phyloP scores from a whole-genome alignment of 1,284 basidiomycete genomes.

The Heimioporus retisporus region DNA sequence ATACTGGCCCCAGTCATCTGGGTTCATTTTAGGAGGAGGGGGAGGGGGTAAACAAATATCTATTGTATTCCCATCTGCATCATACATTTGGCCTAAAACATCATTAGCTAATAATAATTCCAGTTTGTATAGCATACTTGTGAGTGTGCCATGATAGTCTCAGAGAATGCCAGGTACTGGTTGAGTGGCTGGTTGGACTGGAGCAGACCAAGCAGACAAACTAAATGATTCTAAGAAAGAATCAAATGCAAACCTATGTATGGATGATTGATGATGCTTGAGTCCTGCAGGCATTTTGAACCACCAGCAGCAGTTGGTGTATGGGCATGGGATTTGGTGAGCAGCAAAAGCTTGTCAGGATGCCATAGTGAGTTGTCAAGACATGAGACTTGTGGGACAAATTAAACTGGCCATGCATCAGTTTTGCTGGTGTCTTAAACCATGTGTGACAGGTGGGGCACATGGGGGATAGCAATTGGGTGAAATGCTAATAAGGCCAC shows the following conservation, averaged over 20 bases:
- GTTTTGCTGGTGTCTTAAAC: no score
- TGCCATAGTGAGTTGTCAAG: background rate
- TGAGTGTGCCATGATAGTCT: constrained; percentile 8
- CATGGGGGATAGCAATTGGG: background rate
- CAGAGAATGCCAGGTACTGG: background rate
- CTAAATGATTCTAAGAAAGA: background rate
- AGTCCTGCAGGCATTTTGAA: constrained; percentile 4
- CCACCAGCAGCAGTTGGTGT: background rate
- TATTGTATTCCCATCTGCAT: background rate
- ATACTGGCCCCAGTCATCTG: background rate
- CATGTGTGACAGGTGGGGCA: no score
- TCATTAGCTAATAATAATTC: background rate
- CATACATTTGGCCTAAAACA: background rate
- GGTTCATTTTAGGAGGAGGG: background rate
- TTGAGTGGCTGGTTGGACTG: background rate
- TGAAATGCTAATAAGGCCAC: background rate
- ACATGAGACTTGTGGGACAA: background rate
- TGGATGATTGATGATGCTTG: background rate
- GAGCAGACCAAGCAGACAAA: background rate
- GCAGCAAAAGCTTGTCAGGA: background rate
- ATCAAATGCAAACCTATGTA: background rate
- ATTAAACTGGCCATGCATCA: no score
- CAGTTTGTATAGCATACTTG: background rate
- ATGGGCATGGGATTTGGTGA: background rate
- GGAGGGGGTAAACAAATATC: background rate